Percentiles rank a stretch among this genome's conserved stretches.
Evolutionary conservation across 2,329 filamentous ascomycete genomes (phyloP).

Genomic region (Penicillium aurantiogriseum): DNA sequence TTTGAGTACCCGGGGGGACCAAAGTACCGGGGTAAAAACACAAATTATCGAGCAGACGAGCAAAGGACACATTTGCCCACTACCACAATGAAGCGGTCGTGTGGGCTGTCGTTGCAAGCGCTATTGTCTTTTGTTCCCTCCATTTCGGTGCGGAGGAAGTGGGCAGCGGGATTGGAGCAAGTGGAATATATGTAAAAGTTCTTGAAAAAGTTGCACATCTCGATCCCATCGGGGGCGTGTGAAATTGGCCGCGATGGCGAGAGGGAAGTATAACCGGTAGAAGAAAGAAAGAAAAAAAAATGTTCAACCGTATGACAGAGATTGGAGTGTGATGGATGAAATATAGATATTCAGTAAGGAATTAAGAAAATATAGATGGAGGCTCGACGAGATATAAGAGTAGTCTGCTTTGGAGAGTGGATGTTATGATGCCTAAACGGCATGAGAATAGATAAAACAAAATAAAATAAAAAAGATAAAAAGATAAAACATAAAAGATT

Average conservation of each 20-base stretch:
- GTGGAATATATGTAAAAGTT: slow-evolving; percentile 76
- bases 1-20: background rate
- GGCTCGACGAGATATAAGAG: slow-evolving; percentile 5
- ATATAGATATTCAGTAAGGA: background rate
- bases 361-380: background rate
- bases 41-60: slow-evolving; percentile 12
- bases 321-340: background rate
- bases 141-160: slow-evolving; percentile 68
- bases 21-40: background rate
- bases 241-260: background rate
- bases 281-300: background rate
- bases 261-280: background rate
- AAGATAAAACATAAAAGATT: background rate
- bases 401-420: background rate
- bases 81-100: slow-evolving; percentile 71
- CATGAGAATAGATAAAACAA: slow-evolving; percentile 4
- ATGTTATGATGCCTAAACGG: slow-evolving; percentile 1
- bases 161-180: slow-evolving; percentile 65
- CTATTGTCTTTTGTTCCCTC: slow-evolving; percentile 62
- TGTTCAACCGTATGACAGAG: background rate
- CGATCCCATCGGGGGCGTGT: slow-evolving; percentile 21
- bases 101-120: slow-evolving; percentile 61
- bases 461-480: background rate
- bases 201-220: slow-evolving; percentile 64
- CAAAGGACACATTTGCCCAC: slow-evolving; percentile 63